Percentiles rank a stretch among this genome's conserved stretches.
These are phyloP conservation scores for Forsythia suspensa DNA, from an alignment of 257 asterid species.

Conservation along the genomic window DNA sequence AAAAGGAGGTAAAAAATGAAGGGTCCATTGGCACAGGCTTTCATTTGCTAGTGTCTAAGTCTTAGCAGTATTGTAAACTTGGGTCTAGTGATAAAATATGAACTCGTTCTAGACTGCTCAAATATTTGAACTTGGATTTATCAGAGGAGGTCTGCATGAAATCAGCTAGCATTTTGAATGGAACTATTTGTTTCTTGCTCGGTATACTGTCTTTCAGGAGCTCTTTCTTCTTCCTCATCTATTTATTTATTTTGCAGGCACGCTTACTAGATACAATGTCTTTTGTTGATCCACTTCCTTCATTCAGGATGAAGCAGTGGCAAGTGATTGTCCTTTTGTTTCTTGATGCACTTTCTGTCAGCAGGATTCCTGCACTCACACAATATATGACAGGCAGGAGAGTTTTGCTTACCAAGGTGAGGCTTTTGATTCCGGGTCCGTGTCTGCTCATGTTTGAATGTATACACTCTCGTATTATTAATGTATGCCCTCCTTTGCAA, in stretches of 20 bases:
- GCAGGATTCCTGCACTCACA: constrained; percentile 64
- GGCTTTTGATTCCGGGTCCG: constrained; percentile 15
- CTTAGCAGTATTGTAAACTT: neutral
- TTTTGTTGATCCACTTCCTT: constrained; percentile 75
- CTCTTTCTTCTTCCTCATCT: neutral
- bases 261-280: constrained; percentile 81
- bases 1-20: neutral
- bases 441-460: constrained; percentile 13
- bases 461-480: neutral
- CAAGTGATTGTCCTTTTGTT: constrained; percentile 68
- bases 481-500: neutral
- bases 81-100: constrained; percentile 9
- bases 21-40: neutral
- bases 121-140: neutral
- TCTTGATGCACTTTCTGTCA: constrained; percentile 87
- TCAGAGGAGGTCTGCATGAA: constrained; percentile 1
- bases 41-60: neutral
- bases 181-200: neutral
- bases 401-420: constrained; percentile 74
- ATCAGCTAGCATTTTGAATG: neutral
- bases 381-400: constrained; percentile 58
- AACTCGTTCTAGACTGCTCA: neutral
- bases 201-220: constrained; percentile 6
- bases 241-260: constrained; percentile 51
- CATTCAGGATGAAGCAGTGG: constrained; percentile 87